These are phyloP conservation scores for Plasmodium blacklocki DNA, from an alignment of 169 alveolate genomes.

Conservation along the genomic window DNA sequence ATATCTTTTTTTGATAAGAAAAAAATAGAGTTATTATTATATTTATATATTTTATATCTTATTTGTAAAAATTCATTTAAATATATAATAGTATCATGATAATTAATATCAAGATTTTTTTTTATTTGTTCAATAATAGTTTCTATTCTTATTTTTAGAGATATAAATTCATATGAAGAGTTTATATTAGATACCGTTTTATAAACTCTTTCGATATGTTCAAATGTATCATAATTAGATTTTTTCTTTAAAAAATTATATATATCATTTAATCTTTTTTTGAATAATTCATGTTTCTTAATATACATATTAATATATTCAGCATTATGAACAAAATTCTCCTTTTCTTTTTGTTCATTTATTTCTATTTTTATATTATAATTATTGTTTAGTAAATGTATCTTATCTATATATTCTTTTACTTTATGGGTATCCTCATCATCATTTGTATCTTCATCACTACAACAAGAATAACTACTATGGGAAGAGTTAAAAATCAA, in stretches of 20 bases:
- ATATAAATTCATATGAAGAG: constrained; percentile 34
- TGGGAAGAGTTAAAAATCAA: too few relatives aligned
- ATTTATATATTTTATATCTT: constrained; percentile 36
- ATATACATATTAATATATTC: constrained; percentile 57
- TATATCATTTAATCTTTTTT: constrained; percentile 29
- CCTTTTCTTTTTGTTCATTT: constrained; percentile 60
- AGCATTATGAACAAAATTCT: constrained; percentile 42
- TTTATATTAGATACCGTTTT: constrained; percentile 54
- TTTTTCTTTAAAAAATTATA: constrained; percentile 59
- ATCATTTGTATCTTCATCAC: constrained; percentile 7
- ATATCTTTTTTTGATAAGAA: neutral
- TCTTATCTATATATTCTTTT: constrained; percentile 52
- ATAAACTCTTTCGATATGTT: constrained; percentile 45
- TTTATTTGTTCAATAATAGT: constrained; percentile 26
- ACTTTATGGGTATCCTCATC: constrained; percentile 22
- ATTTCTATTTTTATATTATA: constrained; percentile 44
- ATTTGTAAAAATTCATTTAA: constrained; percentile 46
- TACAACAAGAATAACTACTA: neutral
- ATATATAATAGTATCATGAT: constrained; percentile 21
- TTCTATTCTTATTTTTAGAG: constrained; percentile 39
- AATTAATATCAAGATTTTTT: constrained; percentile 18
- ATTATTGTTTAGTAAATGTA: constrained; percentile 39
- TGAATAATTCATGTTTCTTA: constrained; percentile 49
- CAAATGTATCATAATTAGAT: constrained; percentile 63
- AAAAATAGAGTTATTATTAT: constrained; percentile 4